Conservation (phyloP, 169 alveolate genomes). For the Cryptosporidium ubiquitum region DNA sequence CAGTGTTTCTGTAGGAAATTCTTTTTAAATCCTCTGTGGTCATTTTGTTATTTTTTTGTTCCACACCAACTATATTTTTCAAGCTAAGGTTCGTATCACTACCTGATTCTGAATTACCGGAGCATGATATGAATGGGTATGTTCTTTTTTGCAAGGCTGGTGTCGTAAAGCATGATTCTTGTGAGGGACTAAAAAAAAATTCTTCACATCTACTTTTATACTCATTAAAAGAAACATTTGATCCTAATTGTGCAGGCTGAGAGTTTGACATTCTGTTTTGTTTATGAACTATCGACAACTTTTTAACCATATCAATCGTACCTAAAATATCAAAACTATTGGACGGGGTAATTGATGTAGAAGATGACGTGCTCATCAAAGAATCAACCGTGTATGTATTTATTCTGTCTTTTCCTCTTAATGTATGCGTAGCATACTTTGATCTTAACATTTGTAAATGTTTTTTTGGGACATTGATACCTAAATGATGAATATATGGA, state of each 20-base stretch:
- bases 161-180: conserved; percentile 35
- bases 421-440: conserved; percentile 20
- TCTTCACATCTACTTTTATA: not conserved
- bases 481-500: conserved; percentile 34
- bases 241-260: conserved; percentile 34
- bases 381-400: conserved; percentile 57
- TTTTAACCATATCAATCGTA: conserved; percentile 69
- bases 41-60: not conserved
- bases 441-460: conserved; percentile 66
- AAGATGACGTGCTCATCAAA: conserved; percentile 40
- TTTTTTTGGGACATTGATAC: conserved; percentile 56
- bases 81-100: not conserved
- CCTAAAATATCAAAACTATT: conserved; percentile 47
- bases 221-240: not conserved
- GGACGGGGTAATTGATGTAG: conserved; percentile 64
- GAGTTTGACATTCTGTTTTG: conserved; percentile 71
- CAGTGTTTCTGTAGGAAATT: not conserved
- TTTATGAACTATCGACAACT: conserved; percentile 40
- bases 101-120: not conserved
- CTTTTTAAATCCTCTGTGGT: not conserved
- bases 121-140: not conserved
- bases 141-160: conserved; percentile 35
- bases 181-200: not conserved
- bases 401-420: conserved; percentile 54
- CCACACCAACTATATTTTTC: not conserved